Base-by-base conservation (phyloP, 805 yeast genomes). In the Wickerhamiella lipophila region DNA sequence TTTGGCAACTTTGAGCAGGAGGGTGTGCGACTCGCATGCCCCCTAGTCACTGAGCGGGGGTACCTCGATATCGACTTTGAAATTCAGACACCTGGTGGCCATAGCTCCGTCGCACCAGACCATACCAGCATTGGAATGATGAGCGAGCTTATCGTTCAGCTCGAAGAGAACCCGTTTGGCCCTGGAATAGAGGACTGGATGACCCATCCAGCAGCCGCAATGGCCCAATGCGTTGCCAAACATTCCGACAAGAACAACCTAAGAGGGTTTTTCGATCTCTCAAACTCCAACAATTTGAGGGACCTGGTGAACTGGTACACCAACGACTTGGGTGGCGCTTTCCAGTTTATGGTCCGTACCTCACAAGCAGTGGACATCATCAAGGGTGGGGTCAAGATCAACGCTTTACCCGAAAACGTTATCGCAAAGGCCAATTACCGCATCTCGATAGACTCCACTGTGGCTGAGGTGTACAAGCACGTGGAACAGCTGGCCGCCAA, bases 111-210 rank as follows among this genome's bases (percentile, higher is more conserved):
- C n/a, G 92, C 94, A 7, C 89, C 88, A 1, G 80, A 76, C 42
- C 92, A 84, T 59, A 83, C 94, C 4, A 73, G 82, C 1, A 82
- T 85, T 64, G 95, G 92, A 11, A 72, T 84, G 32, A 68, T 79
- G 46, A 70, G 85, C 2, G 77, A 80, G 50, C 66, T 83, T 49
- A 68, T 79, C 9, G 62, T 68, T 8, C 55, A 61, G 15, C 66
- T 84, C 36, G 95, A 86, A 61, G 62, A 64, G 8, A 70, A 74
- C 51, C 79, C 77, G 8, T 79, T 68, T 56, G 19, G 4, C 11
- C 48, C 48, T 27, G 32, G 36, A 2, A 45, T 45, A 27, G 27
- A 36, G 15, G 36, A 26, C 36, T 34, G 29, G 39, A 60, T 64
- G 16, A 68, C 79, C 1, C 53, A 65, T 12, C 62, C 83, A 30